Evolutionary conservation across 1,139 yeast species (phyloP), one percentile per base, ranked within the genome.

Genomic region (Taphrina confusa): DNA sequence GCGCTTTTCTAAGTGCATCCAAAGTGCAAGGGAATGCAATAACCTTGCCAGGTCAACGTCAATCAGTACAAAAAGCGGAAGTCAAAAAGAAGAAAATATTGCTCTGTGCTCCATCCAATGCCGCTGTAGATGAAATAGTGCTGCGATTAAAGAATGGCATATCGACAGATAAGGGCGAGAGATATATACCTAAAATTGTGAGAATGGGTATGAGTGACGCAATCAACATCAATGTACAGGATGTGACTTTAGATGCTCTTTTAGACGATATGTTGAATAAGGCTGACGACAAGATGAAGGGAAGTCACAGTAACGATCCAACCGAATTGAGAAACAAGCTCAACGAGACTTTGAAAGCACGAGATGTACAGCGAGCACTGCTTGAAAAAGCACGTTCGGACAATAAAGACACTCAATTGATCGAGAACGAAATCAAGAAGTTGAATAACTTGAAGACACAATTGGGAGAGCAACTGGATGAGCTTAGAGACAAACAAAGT

Each of bases 41-140:
- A 12, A 67, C 69, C 1, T 68, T 74, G 1, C 77, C 79, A 0
- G 75, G 73, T 0, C 68, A 65, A 28, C 63, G 61, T 4, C 64
- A 58, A 36, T 54, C 59, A 46, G 42, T 61, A 36, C 57, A 50
- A 20, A 61, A 70, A 30, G 5, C 71, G 65, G 69, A 70, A 50
- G 64, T 65, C 40, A 62, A 66, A 57, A 72, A 71, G 58, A 80
- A 79, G 36, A 77, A 76, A 58, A 82, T 94, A 2, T 75, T 94
- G 58, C 83, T 94, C 30, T 94, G 98, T 80, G 98, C 98, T 0
- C 99, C 99, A 1, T 89, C 97, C 71, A 94, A 94, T 75, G 99
- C 99, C 0, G 99, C 99, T 8, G 97, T 94, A 5, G 99, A 94
- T 74, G 98, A 94, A 70, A 78, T 94, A 66, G 95, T 91, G n/a